These are phyloP conservation scores for Camelina sativa DNA, from an alignment of 345 rosid genomes.

Conservation along the genomic window DNA sequence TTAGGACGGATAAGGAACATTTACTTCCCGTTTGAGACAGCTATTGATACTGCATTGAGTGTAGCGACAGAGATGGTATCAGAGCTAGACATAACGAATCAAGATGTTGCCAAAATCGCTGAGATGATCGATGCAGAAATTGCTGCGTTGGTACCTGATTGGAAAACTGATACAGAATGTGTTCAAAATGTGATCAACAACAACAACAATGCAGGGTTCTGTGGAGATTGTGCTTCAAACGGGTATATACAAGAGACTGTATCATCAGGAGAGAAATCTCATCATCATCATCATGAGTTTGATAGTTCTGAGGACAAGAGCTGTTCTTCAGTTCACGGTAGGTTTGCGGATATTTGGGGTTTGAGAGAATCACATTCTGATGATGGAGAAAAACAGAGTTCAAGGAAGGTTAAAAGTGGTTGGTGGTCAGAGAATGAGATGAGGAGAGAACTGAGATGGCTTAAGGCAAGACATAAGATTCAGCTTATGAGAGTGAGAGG, in stretches of 20 bases:
- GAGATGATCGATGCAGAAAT: slow-evolving; percentile 89
- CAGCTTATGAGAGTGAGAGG: slow-evolving; percentile 65
- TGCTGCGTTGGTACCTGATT: slow-evolving; percentile 65
- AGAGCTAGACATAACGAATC: slow-evolving; percentile 78
- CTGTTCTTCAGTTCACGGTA: slow-evolving; percentile 65
- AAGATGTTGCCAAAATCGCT: slow-evolving; percentile 82
- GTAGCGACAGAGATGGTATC: slow-evolving; percentile 93
- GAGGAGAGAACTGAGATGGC: slow-evolving; percentile 85
- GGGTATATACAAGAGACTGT: slow-evolving; percentile 49
- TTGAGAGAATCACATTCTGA: slow-evolving; percentile 57
- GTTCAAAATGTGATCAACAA: slow-evolving; percentile 17
- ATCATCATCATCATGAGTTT: slow-evolving; percentile 47
- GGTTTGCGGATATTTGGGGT: slow-evolving; percentile 77
- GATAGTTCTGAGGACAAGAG: slow-evolving; percentile 48
- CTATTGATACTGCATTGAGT: slow-evolving; percentile 69
- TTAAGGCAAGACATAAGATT: slow-evolving; percentile 77
- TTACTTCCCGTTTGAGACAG: slow-evolving; percentile 82
- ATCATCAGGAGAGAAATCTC: slow-evolving; percentile 57
- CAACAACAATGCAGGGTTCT: slow-evolving; percentile 30
- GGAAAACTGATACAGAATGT: slow-evolving; percentile 58
- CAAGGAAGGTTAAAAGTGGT: slow-evolving; percentile 21
- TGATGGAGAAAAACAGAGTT: slow-evolving; percentile 37
- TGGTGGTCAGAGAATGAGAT: slow-evolving; percentile 67
- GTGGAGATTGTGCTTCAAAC: slow-evolving; percentile 53
- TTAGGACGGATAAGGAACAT: slow-evolving; percentile 81